Evolutionary conservation across 164 flowering plant genomes (phyloP).

Genomic region (Santalum album): DNA sequence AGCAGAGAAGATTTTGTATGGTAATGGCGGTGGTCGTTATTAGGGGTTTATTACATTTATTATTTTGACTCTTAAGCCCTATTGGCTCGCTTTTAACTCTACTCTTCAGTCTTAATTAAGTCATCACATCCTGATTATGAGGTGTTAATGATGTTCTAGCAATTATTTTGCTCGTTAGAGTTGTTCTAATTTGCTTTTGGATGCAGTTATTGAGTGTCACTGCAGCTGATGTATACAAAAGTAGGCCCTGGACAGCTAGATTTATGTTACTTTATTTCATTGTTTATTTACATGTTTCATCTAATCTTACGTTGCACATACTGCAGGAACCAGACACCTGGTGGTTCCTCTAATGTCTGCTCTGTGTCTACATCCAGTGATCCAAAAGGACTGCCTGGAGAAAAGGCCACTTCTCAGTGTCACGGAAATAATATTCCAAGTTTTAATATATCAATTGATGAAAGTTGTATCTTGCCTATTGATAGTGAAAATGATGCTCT

Average conservation of each 20-base stretch:
- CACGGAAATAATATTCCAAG: conserved; percentile 10
- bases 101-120: no score
- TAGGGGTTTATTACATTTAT: no score
- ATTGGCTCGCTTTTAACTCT: no score
- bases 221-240: neutral
- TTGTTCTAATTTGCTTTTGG: neutral
- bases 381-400: conserved; percentile 9
- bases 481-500: conserved; percentile 30
- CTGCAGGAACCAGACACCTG: conserved; percentile 29
- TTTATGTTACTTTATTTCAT: neutral
- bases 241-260: neutral
- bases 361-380: conserved; percentile 9
- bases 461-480: conserved; percentile 6
- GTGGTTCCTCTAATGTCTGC: conserved; percentile 12
- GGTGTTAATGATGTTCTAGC: no score
- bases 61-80: no score
- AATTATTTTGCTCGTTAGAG: no score
- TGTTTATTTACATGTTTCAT: neutral
- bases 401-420: conserved; percentile 12
- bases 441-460: conserved; percentile 11
- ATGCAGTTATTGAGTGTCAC: neutral
- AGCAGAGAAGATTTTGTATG: no score
- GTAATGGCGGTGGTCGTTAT: no score
- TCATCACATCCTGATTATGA: no score
- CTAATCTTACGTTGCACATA: neutral